Evolutionary conservation across 2,329 filamentous ascomycete species (phyloP).

Genomic region (Fusarium nisikadoi): DNA sequence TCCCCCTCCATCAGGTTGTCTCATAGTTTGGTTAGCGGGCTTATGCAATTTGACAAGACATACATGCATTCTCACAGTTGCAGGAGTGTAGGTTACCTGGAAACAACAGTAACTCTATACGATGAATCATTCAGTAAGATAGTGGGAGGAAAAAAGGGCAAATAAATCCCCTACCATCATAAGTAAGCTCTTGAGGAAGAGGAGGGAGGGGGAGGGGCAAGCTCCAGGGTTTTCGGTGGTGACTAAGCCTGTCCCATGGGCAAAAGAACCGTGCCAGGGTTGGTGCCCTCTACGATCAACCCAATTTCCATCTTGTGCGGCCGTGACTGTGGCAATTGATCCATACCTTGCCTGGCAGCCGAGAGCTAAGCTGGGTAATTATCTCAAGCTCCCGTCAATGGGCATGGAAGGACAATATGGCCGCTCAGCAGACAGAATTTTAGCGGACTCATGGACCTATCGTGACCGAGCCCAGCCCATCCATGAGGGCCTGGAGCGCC

Average conservation of each 20-base stretch:
- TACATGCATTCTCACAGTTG: neutral
- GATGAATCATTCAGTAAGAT: neutral
- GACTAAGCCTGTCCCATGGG: conserved; percentile 13
- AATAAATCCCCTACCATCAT: neutral
- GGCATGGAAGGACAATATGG: neutral
- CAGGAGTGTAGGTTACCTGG: neutral
- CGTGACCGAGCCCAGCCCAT: conserved; percentile 27
- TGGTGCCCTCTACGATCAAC: conserved; percentile 36
- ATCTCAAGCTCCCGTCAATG: neutral
- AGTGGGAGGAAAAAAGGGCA: neutral
- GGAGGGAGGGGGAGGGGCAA: conserved; percentile 28
- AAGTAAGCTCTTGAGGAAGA: conserved; percentile 1
- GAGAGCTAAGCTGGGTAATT: neutral
- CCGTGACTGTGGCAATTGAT: conserved; percentile 28
- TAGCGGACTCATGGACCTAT: conserved; percentile 38
- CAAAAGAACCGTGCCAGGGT: conserved; percentile 29
- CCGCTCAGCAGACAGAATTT: conserved; percentile 37
- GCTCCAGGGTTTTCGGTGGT: conserved; percentile 6
- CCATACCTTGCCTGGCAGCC: neutral
- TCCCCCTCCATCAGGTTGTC: conserved; percentile 18
- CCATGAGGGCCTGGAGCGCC: conserved; percentile 35
- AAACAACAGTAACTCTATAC: neutral
- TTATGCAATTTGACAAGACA: neutral
- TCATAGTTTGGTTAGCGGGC: neutral
- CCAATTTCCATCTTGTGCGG: conserved; percentile 36